A percentile compares a stretch with the other conserved stretches of the same genome.
Conservation (phyloP, 164 flowering plant species). For the Sextonia rubra region DNA sequence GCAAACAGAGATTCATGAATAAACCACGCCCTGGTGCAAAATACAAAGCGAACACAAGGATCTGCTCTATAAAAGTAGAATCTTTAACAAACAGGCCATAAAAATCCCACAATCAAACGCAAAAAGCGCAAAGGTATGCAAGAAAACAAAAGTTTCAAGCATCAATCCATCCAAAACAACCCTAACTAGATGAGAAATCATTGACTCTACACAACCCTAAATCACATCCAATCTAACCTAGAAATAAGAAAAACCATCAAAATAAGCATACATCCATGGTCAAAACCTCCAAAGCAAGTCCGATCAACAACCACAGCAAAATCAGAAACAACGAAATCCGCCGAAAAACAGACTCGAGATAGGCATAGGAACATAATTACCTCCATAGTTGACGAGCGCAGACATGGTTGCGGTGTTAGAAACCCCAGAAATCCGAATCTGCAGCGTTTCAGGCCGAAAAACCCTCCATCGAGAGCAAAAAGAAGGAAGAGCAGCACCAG, state of each 20-base stretch:
- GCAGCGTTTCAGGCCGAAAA: not conserved
- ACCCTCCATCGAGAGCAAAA: constrained; percentile 7
- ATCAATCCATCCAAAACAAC: not conserved
- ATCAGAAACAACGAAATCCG: not conserved
- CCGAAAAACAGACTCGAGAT: not conserved
- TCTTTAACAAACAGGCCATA: too few relatives aligned
- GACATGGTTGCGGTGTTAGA: constrained; percentile 22
- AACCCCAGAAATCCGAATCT: constrained; percentile 4
- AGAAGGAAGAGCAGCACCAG: not conserved
- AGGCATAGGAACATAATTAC: constrained; percentile 18
- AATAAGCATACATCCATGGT: not conserved
- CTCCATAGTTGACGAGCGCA: constrained; percentile 26
- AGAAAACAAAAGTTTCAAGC: not conserved
- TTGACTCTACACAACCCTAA: not conserved
- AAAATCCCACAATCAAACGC: not conserved
- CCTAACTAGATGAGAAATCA: not conserved
- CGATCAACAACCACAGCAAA: not conserved
- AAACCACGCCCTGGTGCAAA: too few relatives aligned
- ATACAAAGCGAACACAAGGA: too few relatives aligned
- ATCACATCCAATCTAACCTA: not conserved
- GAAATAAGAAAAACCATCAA: not conserved
- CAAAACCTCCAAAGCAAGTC: not conserved
- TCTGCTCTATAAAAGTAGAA: too few relatives aligned
- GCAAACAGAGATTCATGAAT: too few relatives aligned
- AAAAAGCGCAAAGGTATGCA: not conserved